phyloP scores from a whole-genome alignment of 306 rosid genomes.

The Rosa multiflora region DNA sequence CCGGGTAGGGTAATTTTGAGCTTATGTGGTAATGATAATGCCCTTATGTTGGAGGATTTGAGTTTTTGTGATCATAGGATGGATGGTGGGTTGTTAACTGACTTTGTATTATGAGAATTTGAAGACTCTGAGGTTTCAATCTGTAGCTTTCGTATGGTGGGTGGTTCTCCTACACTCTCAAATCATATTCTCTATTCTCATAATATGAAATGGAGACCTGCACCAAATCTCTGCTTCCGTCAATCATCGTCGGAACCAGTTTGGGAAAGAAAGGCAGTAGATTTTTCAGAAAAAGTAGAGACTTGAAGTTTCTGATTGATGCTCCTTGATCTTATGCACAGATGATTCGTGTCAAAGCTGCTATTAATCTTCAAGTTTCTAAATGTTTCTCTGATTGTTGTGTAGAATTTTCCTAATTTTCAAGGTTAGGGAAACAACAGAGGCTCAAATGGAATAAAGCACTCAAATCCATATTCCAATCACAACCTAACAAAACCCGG shows the following conservation, averaged over 20 bases:
- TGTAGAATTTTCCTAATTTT: no score
- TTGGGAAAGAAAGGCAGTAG: conserved; percentile 80
- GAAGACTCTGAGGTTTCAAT: conserved; percentile 65
- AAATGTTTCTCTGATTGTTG: no score
- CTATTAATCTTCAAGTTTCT: background rate
- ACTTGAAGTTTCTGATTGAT: conserved; percentile 31
- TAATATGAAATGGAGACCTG: conserved; percentile 82
- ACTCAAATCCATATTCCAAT: no score
- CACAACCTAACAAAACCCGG: no score
- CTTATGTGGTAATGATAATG: no score
- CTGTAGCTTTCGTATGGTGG: background rate
- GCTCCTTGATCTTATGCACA: conserved; percentile 30
- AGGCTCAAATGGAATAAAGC: no score
- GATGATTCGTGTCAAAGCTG: conserved; percentile 28
- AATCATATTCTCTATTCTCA: conserved; percentile 53
- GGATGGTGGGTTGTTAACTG: conserved; percentile 91
- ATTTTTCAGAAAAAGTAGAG: conserved; percentile 62
- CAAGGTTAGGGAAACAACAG: no score
- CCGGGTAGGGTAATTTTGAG: no score
- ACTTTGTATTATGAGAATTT: conserved; percentile 68
- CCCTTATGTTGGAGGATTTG: conserved; percentile 68
- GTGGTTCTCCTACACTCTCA: conserved; percentile 58
- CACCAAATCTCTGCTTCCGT: conserved; percentile 53
- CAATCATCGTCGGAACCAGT: conserved; percentile 48
- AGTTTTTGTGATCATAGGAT: conserved; percentile 72